Conservation (phyloP, 1,284 basidiomycete genomes). For the Golubevia pallescens region DNA sequence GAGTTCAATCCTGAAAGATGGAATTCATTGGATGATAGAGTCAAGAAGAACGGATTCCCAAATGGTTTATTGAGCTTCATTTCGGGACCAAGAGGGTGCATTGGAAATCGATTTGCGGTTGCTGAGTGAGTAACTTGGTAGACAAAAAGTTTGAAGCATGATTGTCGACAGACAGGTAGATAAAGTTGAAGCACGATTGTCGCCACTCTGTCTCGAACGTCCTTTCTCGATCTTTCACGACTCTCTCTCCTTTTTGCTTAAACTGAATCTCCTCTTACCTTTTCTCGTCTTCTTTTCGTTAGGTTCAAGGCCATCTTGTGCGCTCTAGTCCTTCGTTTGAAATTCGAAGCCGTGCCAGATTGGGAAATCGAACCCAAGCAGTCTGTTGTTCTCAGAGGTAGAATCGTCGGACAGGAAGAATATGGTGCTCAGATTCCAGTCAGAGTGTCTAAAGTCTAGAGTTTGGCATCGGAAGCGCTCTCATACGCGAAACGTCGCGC, state of each 20-base stretch:
- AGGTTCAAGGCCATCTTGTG: conserved; percentile 45
- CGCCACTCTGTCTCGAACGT: too few relatives aligned
- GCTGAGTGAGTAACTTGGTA: conserved; percentile 16
- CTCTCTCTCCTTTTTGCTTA: too few relatives aligned
- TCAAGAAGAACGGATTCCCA: not conserved
- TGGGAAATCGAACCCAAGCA: conserved; percentile 45
- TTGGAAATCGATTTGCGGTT: conserved; percentile 48
- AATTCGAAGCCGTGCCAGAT: conserved; percentile 27
- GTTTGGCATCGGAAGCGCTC: too few relatives aligned
- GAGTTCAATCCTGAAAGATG: conserved; percentile 2
- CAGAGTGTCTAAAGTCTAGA: conserved; percentile 9
- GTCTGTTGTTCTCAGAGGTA: conserved; percentile 21
- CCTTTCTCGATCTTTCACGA: too few relatives aligned
- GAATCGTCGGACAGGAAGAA: conserved; percentile 36
- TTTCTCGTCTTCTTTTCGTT: not conserved
- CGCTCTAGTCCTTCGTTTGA: conserved; percentile 29
- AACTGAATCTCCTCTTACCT: not conserved
- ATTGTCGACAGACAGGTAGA: too few relatives aligned
- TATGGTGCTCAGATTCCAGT: conserved; percentile 42
- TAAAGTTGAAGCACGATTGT: too few relatives aligned
- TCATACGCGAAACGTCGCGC: too few relatives aligned
- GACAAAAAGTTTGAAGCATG: too few relatives aligned
- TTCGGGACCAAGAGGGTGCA: conserved; percentile 44
- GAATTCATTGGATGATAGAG: not conserved
- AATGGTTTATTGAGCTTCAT: conserved; percentile 45